Base-by-base conservation (phyloP, 805 yeast species). In the Debaryomyces tyrocola region DNA sequence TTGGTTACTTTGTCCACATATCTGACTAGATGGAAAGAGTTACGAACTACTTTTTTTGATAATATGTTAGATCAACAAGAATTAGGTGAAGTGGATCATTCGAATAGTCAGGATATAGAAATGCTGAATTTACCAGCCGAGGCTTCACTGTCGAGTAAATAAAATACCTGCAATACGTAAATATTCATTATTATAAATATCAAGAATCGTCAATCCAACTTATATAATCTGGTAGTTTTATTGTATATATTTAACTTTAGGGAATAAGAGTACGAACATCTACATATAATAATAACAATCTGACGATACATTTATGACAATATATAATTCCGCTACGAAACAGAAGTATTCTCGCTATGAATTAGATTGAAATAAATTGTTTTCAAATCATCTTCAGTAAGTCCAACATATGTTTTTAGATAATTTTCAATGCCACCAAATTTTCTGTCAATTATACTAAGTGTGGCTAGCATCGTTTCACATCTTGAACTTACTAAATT, bases 1-100 rank as follows among this genome's bases (percentile, higher is more conserved):
- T 75, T 92, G 72, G 87, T 90, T 4, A 74, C 84, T 7, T 73
- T 92, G 49, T 96, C 97, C 0, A 89, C 96, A 0, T 92, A 92
- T 80, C 81, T 90, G 14, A 82, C 96, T 0, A 79, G 96, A 54
- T 91, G 97, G 97, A 82, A 84, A 54, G 99, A 92, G 63, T 71
- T 92, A 45, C 77, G 91, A 57, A 87, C 88, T 34, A 88, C 96
- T 0, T 92, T 94, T 59, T 92, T 94, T 56, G 96, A 90, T 47
- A 89, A 91, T 29, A 72, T 87, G 70, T 76, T 80, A 20, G 94
- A 86, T 54, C 74, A 80, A 7, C 74, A 80, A 6, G 84, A 79
- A 54, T 48, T 71, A 44, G 83, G 82, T 6, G 58, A 60, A 20
- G 59, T 59, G 6, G 45, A 49, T 11, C 63, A 54, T 35, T 41